These are phyloP conservation scores for Zopfochytrium polystomum DNA, from an alignment of 371 early-diverging fungal genomes.

Conservation along the genomic window DNA sequence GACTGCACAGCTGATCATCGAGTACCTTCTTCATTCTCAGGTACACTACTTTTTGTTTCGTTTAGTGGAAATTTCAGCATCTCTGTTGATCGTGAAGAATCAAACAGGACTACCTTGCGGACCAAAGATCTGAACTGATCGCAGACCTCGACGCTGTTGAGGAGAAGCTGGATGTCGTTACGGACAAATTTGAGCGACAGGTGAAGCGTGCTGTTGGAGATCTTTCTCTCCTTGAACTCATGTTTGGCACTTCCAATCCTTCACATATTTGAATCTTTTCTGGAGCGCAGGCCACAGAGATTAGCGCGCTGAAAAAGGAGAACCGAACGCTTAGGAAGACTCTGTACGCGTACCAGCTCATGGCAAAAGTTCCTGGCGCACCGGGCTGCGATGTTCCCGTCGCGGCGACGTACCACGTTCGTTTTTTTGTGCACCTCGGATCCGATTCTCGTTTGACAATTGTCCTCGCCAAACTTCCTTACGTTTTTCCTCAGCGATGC, in stretches of 20 bases:
- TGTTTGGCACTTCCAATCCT: background rate
- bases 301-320: slow-evolving; percentile 40
- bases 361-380: slow-evolving; percentile 44
- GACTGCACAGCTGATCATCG: slow-evolving; percentile 53
- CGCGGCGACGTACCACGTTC: slow-evolving; percentile 26
- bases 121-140: slow-evolving; percentile 7
- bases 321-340: slow-evolving; percentile 41
- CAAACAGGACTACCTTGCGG: slow-evolving; percentile 22
- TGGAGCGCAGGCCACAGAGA: slow-evolving; percentile 25
- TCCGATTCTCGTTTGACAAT: too few relatives aligned
- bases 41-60: slow-evolving; percentile 23
- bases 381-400: background rate
- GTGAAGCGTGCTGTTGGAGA: too few relatives aligned
- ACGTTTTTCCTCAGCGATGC: slow-evolving; percentile 38
- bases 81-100: background rate
- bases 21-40: slow-evolving; percentile 52
- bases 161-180: slow-evolving; percentile 14
- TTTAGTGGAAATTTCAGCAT: background rate
- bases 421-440: too few relatives aligned
- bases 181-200: slow-evolving; percentile 10
- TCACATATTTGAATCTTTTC: background rate
- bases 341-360: slow-evolving; percentile 51
- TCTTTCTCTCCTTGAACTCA: background rate
- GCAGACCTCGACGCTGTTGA: slow-evolving; percentile 9
- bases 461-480: background rate